phyloP scores from a whole-genome alignment of 352 stramenopile species.

The Pythium volutum region DNA sequence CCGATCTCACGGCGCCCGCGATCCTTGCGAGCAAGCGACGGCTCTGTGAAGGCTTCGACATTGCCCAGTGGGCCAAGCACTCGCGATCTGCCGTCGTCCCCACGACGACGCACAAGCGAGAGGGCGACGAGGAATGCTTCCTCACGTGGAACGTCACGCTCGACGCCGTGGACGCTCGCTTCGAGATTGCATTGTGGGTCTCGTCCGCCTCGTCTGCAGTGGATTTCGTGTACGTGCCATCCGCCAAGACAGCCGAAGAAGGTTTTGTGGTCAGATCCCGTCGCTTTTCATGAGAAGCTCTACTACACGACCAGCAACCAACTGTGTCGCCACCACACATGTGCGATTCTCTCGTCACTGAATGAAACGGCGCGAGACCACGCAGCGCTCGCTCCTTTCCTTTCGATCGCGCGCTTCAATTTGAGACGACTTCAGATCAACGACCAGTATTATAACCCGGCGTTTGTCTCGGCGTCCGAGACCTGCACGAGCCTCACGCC shows the following conservation, averaged over 20 bases:
- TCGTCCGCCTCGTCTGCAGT: background rate
- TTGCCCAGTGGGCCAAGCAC: background rate
- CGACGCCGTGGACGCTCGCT: background rate
- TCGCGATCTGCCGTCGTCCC: background rate
- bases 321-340: background rate
- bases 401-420: conserved; percentile 1
- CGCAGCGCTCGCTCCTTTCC: background rate
- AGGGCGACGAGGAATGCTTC: background rate
- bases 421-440: background rate
- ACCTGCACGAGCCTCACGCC: background rate
- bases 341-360: background rate
- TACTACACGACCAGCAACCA: background rate
- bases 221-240: background rate
- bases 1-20: conserved; percentile 31
- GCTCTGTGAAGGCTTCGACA: background rate
- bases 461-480: background rate
- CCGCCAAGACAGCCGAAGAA: background rate
- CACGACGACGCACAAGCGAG: background rate
- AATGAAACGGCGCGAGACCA: background rate
- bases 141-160: background rate
- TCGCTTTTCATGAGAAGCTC: background rate
- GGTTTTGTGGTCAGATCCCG: background rate
- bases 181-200: background rate
- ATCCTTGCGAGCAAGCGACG: background rate
- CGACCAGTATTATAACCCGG: background rate